Evolutionary conservation across 352 stramenopile genomes (phyloP).

Genomic region (Globisporangium spinosum): DNA sequence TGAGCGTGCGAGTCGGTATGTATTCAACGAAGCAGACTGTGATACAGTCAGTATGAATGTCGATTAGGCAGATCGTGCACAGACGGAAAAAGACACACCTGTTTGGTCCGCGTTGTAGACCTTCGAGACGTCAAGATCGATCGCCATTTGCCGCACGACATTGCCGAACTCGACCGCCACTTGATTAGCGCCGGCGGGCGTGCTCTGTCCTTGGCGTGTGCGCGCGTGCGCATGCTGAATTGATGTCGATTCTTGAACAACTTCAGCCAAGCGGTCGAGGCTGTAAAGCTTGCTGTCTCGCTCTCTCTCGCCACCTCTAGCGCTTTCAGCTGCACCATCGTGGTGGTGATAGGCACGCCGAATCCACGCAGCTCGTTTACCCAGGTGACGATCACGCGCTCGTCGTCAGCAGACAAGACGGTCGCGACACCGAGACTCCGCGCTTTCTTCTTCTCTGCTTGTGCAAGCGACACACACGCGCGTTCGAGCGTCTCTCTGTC

Average conservation of each 20-base stretch:
- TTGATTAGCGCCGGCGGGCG: neutral
- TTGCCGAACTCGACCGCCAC: neutral
- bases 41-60: neutral
- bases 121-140: neutral
- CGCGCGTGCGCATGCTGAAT: neutral
- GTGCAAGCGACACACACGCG: neutral
- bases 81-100: neutral
- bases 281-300: too few species aligned
- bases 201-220: neutral
- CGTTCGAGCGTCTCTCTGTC: neutral
- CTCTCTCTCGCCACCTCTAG: neutral
- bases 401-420: neutral
- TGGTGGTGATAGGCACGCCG: neutral
- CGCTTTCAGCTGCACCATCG: neutral
- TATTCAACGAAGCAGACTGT: conserved; percentile 7
- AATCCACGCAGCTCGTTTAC: neutral
- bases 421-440: neutral
- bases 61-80: too few species aligned
- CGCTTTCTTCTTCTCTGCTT: conserved; percentile 1
- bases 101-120: conserved; percentile 4
- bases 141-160: neutral
- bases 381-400: neutral
- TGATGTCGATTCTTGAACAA: too few species aligned
- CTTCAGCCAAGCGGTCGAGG: too few species aligned
- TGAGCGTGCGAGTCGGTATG: neutral